Base-by-base conservation (phyloP, 179 eudicot genomes). In the Carnegiea gigantea region DNA sequence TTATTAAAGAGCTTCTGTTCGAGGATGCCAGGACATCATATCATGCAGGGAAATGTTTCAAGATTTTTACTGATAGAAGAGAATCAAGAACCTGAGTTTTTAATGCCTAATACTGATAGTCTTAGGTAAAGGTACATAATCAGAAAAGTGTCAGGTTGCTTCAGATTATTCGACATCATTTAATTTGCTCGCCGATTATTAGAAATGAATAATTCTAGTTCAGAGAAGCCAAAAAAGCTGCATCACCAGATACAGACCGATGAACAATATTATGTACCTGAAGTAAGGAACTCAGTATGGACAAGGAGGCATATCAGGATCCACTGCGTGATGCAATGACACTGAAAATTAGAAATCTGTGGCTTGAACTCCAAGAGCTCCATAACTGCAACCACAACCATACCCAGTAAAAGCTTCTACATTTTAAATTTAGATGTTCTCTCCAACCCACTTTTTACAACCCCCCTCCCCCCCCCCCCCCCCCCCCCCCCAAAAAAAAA, bases 261-360 rank as follows among this genome's bases (percentile, higher is more conserved):
- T 51, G 18, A 21, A 18, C 15, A 73, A 33, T 9, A 36, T 62
- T 44, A 74, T 67, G 17, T 81, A 81, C 83, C 76, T 75, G 53
- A 81, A 49, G 40, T 54, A 40, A 33, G 43, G 23, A 33, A 36
- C 46, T 70, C 24, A 20, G 3, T 57, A 18, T 54, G n/a, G 62
- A 23, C 28, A 6, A 0, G 68, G 21, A 62, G 28, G 0, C 68
- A 62, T 23, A 62, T 62, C 17, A 62, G 68, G 68, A 1, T 21
- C 68, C 68, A 6, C 68, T 62, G 44, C 43, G 33, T 30, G 36
- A 24, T 65, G 43, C 44, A 33, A 17, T 70, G 73, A 70, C 44
- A 36, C 9, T 70, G n/a, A 70, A 70, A 30, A 33, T 65, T 68
- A 33, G n/a, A 8, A 33, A 68, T 17, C 21, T 36, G 23, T 70